These are phyloP conservation scores for Inga leiocalycina DNA, from an alignment of 306 rosid species.

Conservation along the genomic window DNA sequence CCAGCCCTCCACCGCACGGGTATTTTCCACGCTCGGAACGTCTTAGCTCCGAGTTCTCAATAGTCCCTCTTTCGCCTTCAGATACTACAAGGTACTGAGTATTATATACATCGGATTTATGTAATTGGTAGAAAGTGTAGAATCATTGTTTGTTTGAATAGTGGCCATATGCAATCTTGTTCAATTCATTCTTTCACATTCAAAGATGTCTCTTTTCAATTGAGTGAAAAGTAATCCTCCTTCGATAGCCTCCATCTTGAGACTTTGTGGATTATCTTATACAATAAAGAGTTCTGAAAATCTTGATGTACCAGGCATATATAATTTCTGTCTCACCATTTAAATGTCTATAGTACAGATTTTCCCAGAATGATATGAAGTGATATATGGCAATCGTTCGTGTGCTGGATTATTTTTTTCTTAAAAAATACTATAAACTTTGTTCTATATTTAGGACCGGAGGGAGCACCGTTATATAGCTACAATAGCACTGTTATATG, in stretches of 20 bases:
- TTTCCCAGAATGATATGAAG: not conserved
- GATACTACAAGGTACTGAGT: conserved; percentile 64
- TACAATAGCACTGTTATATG: not conserved
- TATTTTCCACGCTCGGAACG: conserved; percentile 58
- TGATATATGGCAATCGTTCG: not conserved
- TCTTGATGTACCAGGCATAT: conserved; percentile 2
- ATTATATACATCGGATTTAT: conserved; percentile 24
- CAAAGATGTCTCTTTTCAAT: conserved; percentile 16
- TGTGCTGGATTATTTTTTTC: not conserved
- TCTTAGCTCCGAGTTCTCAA: conserved; percentile 78
- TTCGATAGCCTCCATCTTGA: conserved; percentile 10
- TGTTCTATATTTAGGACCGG: too few relatives aligned
- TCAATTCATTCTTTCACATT: conserved; percentile 68
- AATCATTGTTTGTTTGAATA: conserved; percentile 45
- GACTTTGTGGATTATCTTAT: conserved; percentile 10
- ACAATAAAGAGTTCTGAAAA: conserved; percentile 7
- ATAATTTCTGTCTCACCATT: not conserved
- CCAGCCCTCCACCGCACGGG: conserved; percentile 43
- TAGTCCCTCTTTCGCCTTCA: conserved; percentile 82
- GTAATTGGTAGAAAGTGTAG: conserved; percentile 74
- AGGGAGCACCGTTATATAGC: not conserved
- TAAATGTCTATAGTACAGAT: conserved; percentile 11
- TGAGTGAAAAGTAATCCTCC: not conserved
- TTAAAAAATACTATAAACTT: not conserved
- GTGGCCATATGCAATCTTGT: conserved; percentile 44